phyloP scores from a whole-genome alignment of 208 protist genomes.

The Leishmania arabica region DNA sequence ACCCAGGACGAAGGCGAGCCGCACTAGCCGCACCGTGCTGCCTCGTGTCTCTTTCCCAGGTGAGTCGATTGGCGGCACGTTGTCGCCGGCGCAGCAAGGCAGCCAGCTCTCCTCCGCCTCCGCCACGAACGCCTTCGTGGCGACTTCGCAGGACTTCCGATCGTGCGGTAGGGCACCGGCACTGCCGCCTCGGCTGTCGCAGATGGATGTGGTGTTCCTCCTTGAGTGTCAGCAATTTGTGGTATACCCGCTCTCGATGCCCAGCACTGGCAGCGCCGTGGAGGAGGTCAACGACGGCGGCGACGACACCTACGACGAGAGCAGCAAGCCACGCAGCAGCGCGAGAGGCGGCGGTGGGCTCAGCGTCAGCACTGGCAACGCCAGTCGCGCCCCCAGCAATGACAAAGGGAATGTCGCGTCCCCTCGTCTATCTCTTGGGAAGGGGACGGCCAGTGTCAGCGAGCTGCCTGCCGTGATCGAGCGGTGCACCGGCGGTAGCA shows the following conservation, averaged over 20 bases:
- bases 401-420: neutral
- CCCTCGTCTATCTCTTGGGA: neutral
- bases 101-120: neutral
- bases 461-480: slow-evolving; percentile 14
- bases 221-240: slow-evolving; percentile 51
- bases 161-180: neutral
- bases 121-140: neutral
- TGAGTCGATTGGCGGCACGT: neutral
- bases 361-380: neutral
- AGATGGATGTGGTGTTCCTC: slow-evolving; percentile 42
- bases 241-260: slow-evolving; percentile 44
- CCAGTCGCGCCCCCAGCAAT: neutral
- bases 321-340: neutral
- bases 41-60: neutral
- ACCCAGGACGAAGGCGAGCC: neutral
- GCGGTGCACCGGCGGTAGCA: slow-evolving; percentile 26
- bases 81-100: neutral
- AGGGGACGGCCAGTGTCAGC: neutral
- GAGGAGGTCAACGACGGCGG: neutral
- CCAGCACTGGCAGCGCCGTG: slow-evolving; percentile 6
- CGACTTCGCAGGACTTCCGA: neutral
- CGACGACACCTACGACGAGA: slow-evolving; percentile 6
- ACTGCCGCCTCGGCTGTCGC: slow-evolving; percentile 33
- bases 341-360: neutral
- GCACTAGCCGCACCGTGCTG: neutral